These are phyloP conservation scores for Vigna hirtella DNA, from an alignment of 306 rosid species.

Conservation along the genomic window DNA sequence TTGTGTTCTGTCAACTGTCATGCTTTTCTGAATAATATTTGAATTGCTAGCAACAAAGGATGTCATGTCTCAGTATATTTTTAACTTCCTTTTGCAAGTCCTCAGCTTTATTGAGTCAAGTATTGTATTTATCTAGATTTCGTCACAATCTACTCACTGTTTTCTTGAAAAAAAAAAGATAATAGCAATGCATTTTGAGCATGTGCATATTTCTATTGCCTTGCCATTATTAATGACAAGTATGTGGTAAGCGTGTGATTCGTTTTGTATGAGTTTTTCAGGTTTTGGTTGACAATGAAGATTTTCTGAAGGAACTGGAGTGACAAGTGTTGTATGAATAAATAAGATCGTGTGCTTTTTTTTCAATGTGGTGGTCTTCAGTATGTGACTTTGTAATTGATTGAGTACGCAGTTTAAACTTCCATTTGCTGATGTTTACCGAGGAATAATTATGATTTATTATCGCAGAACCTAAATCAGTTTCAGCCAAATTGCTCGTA, in stretches of 20 bases:
- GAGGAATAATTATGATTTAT: background rate
- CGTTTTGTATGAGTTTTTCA: slow-evolving; percentile 45
- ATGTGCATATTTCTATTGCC: slow-evolving; percentile 7
- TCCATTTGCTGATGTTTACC: background rate
- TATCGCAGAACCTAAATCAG: background rate
- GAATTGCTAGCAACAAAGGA: slow-evolving; percentile 9
- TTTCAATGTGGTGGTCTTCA: background rate
- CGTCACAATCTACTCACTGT: background rate
- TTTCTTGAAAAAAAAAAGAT: background rate
- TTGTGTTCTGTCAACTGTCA: background rate
- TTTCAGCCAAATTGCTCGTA: background rate
- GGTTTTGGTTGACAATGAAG: slow-evolving; percentile 93
- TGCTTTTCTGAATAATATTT: background rate
- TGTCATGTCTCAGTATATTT: background rate
- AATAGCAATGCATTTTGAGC: background rate
- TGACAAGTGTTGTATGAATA: slow-evolving; percentile 52
- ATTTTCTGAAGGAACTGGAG: slow-evolving; percentile 83
- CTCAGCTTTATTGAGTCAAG: background rate
- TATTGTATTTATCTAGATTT: background rate
- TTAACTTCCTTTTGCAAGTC: too few relatives aligned
- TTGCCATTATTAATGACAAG: slow-evolving; percentile 17
- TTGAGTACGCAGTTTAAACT: slow-evolving; percentile 22
- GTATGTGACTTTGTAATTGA: slow-evolving; percentile 18
- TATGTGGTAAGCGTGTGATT: slow-evolving; percentile 30
- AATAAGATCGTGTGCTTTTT: slow-evolving; percentile 35